A percentile compares a stretch with the other conserved stretches of the same genome.
Conservation (phyloP, 116 monocot genomes). For the Posidonia oceanica region DNA sequence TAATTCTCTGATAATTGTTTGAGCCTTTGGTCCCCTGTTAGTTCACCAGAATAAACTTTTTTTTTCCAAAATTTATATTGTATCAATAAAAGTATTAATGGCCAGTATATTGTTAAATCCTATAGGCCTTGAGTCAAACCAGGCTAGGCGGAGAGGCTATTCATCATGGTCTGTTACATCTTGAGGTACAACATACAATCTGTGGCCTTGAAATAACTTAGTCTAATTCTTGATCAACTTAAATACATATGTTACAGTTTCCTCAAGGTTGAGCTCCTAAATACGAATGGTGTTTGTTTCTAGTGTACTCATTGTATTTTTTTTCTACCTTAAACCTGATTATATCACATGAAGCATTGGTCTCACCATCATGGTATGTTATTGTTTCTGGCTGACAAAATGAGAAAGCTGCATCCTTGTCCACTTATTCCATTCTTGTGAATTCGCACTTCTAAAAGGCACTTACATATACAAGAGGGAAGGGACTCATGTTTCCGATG, state of each 20-base stretch:
- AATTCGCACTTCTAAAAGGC: too few relatives aligned
- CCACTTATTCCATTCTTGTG: too few relatives aligned
- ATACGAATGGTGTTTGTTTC: background rate
- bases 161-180: constrained; percentile 28
- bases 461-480: too few relatives aligned
- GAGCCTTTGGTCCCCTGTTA: too few relatives aligned
- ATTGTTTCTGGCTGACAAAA: too few relatives aligned
- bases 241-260: background rate
- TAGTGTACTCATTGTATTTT: background rate
- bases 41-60: background rate
- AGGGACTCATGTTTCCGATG: too few relatives aligned
- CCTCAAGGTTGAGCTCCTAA: background rate
- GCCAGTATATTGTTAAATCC: background rate
- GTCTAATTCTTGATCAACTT: background rate
- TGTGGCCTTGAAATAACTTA: background rate
- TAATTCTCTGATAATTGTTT: too few relatives aligned
- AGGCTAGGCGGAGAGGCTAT: constrained; percentile 26
- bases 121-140: constrained; percentile 34
- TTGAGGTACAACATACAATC: constrained; percentile 22
- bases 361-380: too few relatives aligned
- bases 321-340: background rate
- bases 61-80: background rate
- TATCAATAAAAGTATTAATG: background rate
- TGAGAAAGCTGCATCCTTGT: too few relatives aligned
- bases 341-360: background rate